Conservation (phyloP, 2,329 filamentous ascomycete genomes). For the Stenocarpella maydis region DNA sequence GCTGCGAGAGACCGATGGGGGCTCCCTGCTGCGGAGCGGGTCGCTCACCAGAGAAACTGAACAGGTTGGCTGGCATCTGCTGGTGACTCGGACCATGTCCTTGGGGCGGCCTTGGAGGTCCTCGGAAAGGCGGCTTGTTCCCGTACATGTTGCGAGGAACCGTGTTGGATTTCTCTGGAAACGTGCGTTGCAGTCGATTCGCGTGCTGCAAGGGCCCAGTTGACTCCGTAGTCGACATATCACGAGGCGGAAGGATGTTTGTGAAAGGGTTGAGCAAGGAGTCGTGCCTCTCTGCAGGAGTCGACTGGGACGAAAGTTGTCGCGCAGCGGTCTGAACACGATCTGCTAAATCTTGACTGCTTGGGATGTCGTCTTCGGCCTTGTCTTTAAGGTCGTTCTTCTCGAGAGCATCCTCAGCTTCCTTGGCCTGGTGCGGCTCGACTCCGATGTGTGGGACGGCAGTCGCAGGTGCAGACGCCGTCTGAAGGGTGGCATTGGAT, state of each 20-base stretch:
- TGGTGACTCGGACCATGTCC: background rate
- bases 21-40: background rate
- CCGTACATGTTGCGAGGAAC: background rate
- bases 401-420: conserved; percentile 12
- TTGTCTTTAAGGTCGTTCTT: conserved; percentile 18
- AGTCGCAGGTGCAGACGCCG: conserved; percentile 26
- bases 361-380: conserved; percentile 24
- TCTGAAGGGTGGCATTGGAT: background rate
- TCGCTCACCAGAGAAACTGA: background rate
- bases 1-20: background rate
- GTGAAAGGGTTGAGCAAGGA: conserved; percentile 15
- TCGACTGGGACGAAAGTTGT: conserved; percentile 24
- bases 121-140: conserved; percentile 4
- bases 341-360: conserved; percentile 4
- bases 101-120: background rate
- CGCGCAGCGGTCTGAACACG: conserved; percentile 13
- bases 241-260: conserved; percentile 1
- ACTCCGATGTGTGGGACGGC: conserved; percentile 8
- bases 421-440: background rate
- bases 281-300: conserved; percentile 14
- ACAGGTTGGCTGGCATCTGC: background rate
- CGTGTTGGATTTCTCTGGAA: background rate
- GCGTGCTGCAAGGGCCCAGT: background rate
- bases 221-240: background rate
- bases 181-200: background rate